Base-by-base conservation (phyloP, 2,329 filamentous ascomycete species). In the Aureobasidium musti region DNA sequence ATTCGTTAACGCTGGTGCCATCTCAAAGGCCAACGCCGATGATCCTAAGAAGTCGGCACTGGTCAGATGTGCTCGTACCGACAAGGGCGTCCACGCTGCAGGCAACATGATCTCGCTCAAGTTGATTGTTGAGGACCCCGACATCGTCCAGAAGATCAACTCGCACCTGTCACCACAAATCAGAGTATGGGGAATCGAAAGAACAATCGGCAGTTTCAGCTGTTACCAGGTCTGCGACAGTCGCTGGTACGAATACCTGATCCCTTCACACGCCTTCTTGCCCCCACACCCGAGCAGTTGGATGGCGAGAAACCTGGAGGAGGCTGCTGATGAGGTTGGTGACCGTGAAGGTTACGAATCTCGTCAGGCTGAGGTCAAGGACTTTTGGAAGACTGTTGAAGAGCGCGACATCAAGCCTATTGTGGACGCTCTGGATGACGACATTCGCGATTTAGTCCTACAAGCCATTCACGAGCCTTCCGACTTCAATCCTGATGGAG, bases 31-130 rank as follows among this genome's bases (percentile, higher is more conserved):
- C 69, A 99, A 99, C 75, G 95, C 95, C 26, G 89, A 96, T 72
- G 95, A 99, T 75, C 95, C 94, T 4, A 96, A 96, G 78, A 99
- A 99, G 79, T 96, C 92, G 1, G 93, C 92, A 63, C 86, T 99
- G 54, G 91, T 97, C 64, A 89, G 95, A 70, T 99, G 95, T 78
- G 95, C 95, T 4, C 86, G 95, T 70, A 99, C 95, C 0, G 95
- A 99, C 80, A 99, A 98, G 82, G 95, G 95, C 65, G 94, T 98
- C 1, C 94, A 98, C 77, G 94, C 94, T 1, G 94, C 94, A 1
- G 95, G 94, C 63, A 98, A 98, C 74, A 89, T 98, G 74, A 91
- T 98, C 69, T 97, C 92, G 37, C 78, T 98, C 73, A 99, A 99
- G 81, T 83, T 99, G 72, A 98, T 99, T 73, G 89, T 97, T 56